Evolutionary conservation across 257 asterid genomes (phyloP).

Genomic region (Striga asiatica): DNA sequence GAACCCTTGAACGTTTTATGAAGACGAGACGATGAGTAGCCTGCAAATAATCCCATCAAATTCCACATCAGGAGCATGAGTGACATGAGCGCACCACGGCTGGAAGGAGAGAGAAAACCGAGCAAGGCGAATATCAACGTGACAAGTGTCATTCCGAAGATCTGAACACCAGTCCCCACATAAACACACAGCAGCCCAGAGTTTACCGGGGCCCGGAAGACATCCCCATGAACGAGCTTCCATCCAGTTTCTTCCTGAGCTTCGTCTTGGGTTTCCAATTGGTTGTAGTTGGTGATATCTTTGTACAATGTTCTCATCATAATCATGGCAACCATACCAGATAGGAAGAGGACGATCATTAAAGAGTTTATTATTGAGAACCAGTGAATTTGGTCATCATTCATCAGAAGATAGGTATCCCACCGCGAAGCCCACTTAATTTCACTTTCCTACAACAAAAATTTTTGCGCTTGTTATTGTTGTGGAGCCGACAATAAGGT

Average conservation of each 20-base stretch:
- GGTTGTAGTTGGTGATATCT: slow-evolving; percentile 82
- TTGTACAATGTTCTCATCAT: slow-evolving; percentile 76
- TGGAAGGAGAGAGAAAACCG: slow-evolving; percentile 83
- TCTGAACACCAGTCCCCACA: slow-evolving; percentile 76
- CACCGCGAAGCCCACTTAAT: slow-evolving; percentile 89
- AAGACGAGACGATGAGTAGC: slow-evolving; percentile 68
- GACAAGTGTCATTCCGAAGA: slow-evolving; percentile 72
- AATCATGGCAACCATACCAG: slow-evolving; percentile 87
- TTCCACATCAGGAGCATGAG: slow-evolving; percentile 85
- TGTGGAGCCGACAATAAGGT: slow-evolving; percentile 4
- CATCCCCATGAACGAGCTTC: slow-evolving; percentile 87
- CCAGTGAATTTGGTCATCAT: slow-evolving; percentile 86
- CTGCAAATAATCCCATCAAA: slow-evolving; percentile 77
- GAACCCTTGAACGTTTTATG: slow-evolving; percentile 74
- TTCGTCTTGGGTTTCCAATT: slow-evolving; percentile 72
- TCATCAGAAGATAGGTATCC: slow-evolving; percentile 89
- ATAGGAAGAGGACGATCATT: slow-evolving; percentile 76
- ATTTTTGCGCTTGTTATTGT: not conserved
- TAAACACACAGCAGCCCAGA: slow-evolving; percentile 65
- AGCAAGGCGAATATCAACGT: slow-evolving; percentile 67
- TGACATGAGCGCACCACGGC: slow-evolving; percentile 79
- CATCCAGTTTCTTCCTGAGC: slow-evolving; percentile 81
- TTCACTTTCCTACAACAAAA: slow-evolving; percentile 47
- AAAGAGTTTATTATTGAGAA: slow-evolving; percentile 67
- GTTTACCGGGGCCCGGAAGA: slow-evolving; percentile 54